phyloP scores from a whole-genome alignment of 1,139 yeast genomes.

The Nakaseomyces kungkrabaensis region DNA sequence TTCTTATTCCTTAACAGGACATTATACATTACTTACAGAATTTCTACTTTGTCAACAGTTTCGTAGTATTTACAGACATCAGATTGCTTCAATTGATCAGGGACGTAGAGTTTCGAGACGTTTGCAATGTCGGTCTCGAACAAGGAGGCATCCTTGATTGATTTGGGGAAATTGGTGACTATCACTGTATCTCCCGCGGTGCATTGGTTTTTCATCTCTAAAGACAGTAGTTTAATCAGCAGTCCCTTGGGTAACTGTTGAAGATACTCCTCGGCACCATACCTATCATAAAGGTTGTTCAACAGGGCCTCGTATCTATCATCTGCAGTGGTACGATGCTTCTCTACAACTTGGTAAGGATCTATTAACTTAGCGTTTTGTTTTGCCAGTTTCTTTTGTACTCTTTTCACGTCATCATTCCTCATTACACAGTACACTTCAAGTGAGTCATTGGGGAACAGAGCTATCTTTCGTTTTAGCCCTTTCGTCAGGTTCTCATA shows the following conservation, averaged over 20 bases:
- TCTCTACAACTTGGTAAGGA: conserved; percentile 1
- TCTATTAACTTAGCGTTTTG: conserved; percentile 3
- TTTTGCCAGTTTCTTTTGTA: background rate
- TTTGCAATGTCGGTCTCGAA: conserved; percentile 33
- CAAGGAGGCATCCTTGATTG: conserved; percentile 52
- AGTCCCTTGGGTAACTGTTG: conserved; percentile 47
- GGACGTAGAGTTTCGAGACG: conserved; percentile 33
- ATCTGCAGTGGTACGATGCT: conserved; percentile 9
- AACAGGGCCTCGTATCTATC: conserved; percentile 37
- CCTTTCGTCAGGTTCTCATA: conserved; percentile 44
- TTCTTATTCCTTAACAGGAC: background rate
- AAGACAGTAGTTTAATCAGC: conserved; percentile 45
- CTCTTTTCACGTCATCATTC: background rate
- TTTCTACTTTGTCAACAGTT: conserved; percentile 42
- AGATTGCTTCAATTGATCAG: conserved; percentile 26
- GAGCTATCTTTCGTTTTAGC: conserved; percentile 43
- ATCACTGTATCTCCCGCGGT: conserved; percentile 38
- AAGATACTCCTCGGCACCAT: conserved; percentile 18
- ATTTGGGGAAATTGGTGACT: conserved; percentile 46
- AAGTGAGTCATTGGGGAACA: conserved; percentile 28
- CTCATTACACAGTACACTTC: conserved; percentile 7
- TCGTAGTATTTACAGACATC: conserved; percentile 47
- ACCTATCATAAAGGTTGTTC: conserved; percentile 23
- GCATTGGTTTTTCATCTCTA: conserved; percentile 35
- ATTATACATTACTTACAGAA: conserved; percentile 5